Percentiles rank a stretch among this genome's conserved stretches.
Conservation (phyloP, 192 early-diverging fungal genomes). For the Coemansia guatemalensis region DNA sequence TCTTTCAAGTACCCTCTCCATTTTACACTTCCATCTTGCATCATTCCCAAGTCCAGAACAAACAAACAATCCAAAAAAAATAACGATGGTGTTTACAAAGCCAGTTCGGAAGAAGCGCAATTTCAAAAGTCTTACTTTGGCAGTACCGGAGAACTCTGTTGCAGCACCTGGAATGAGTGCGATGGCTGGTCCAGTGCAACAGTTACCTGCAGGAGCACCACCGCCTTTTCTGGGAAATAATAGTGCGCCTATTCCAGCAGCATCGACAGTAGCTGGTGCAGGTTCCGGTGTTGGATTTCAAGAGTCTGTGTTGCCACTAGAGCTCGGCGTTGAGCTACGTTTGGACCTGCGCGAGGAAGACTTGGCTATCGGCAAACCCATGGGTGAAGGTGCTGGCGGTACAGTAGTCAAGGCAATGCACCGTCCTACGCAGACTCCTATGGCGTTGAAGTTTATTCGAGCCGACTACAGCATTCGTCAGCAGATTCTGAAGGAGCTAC, state of each 20-base stretch:
- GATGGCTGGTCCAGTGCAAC: conserved; percentile 12
- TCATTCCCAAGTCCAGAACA: neutral
- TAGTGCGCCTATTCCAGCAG: conserved; percentile 16
- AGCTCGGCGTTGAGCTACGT: conserved; percentile 70
- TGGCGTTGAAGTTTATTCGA: conserved; percentile 85
- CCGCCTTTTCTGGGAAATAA: conserved; percentile 12
- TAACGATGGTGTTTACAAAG: conserved; percentile 40
- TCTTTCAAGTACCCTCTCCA: no score
- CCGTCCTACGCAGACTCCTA: conserved; percentile 81
- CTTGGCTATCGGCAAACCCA: conserved; percentile 69
- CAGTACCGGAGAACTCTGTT: conserved; percentile 22
- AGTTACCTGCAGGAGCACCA: conserved; percentile 9
- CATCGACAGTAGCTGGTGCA: neutral
- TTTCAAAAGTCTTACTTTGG: conserved; percentile 52
- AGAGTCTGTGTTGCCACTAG: conserved; percentile 48
- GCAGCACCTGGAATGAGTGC: conserved; percentile 17
- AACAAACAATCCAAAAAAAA: neutral
- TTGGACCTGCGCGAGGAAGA: conserved; percentile 82
- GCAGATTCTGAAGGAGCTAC: conserved; percentile 92
- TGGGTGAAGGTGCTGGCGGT: conserved; percentile 94
- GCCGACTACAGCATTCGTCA: conserved; percentile 73
- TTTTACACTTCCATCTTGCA: neutral
- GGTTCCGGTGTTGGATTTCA: conserved; percentile 11
- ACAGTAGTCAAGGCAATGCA: conserved; percentile 86
- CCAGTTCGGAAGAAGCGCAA: conserved; percentile 55